A percentile compares a stretch with the other conserved stretches of the same genome.
phyloP scores from a whole-genome alignment of 164 flowering plant genomes.

The Aristolochia californica region DNA sequence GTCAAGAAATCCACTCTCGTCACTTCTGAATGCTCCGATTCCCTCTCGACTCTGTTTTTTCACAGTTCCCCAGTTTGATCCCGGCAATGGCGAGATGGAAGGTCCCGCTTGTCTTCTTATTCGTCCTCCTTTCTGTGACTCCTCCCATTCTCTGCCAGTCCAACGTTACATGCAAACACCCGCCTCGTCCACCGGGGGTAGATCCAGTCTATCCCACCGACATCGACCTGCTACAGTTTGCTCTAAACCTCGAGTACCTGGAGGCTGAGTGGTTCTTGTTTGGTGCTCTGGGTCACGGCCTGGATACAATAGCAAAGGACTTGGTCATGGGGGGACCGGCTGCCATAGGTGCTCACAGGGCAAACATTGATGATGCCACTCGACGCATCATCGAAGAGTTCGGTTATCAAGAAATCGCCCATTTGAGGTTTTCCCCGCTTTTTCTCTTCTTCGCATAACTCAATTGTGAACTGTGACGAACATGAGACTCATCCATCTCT shows the following conservation, averaged over 20 bases:
- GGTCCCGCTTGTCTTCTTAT: too few species aligned
- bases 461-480: neutral
- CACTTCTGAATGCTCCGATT: too few species aligned
- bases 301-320: constrained; percentile 25
- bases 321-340: constrained; percentile 34
- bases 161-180: neutral
- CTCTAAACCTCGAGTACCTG: constrained; percentile 38
- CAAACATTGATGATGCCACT: constrained; percentile 27
- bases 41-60: too few species aligned
- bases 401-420: constrained; percentile 41
- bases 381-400: constrained; percentile 26
- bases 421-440: constrained; percentile 30
- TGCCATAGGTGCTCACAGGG: constrained; percentile 37
- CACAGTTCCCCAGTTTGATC: too few species aligned
- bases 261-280: constrained; percentile 38
- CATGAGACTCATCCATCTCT: neutral
- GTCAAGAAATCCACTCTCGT: too few species aligned
- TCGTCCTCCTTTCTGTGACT: too few species aligned
- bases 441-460: neutral
- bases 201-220: constrained; percentile 15
- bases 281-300: constrained; percentile 36
- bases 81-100: too few species aligned
- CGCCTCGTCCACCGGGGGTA: neutral
- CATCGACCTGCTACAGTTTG: constrained; percentile 24
- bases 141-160: too few species aligned